phyloP scores from a whole-genome alignment of 345 rosid genomes.

The Kandelia obovata region DNA sequence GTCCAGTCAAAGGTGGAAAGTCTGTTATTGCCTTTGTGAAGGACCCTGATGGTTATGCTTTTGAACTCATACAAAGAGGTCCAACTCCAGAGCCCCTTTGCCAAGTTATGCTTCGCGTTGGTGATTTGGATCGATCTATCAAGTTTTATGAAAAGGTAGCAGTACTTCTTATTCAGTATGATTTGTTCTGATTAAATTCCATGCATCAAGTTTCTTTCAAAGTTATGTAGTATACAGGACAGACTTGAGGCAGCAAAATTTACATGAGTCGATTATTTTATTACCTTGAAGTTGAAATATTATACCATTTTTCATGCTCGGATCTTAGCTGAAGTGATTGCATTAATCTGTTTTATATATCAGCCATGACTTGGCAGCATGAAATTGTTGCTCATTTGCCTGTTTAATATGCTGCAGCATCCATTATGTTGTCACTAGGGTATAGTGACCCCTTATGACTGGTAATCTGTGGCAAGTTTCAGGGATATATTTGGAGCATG shows the following conservation, averaged over 20 bases:
- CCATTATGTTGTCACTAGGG: no score
- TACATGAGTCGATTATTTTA: not conserved
- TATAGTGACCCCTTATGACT: no score
- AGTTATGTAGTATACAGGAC: not conserved
- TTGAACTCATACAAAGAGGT: constrained; percentile 85
- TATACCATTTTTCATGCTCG: not conserved
- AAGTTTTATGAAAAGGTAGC: constrained; percentile 89
- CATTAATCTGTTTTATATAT: no score
- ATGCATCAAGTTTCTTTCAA: not conserved
- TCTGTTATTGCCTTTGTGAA: constrained; percentile 77
- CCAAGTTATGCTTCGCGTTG: constrained; percentile 94
- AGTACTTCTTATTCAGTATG: not conserved
- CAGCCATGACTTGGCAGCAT: no score
- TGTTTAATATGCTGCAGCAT: no score
- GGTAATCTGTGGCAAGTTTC: no score
- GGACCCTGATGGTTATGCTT: constrained; percentile 93
- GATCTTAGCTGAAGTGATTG: no score
- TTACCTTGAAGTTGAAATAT: not conserved
- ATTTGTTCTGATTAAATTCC: not conserved
- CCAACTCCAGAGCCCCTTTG: constrained; percentile 91
- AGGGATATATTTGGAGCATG: no score
- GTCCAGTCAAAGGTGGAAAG: constrained; percentile 84
- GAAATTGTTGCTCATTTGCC: no score
- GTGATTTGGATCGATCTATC: constrained; percentile 77
- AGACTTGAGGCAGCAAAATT: not conserved